Conservation (phyloP, 2,329 filamentous ascomycete species). For the Beauveria sp. region DNA sequence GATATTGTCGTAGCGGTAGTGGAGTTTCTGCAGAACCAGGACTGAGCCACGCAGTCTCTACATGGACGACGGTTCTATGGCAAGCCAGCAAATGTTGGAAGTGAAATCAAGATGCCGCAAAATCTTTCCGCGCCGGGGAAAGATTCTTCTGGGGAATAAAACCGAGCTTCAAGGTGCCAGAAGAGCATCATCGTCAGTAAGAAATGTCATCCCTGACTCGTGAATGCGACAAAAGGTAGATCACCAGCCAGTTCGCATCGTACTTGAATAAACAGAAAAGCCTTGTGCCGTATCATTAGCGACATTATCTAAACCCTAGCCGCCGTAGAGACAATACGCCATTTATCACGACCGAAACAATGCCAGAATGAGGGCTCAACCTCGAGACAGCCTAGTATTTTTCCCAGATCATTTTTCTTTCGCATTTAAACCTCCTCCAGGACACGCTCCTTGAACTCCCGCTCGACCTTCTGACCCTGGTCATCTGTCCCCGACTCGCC, state of each 20-base stretch:
- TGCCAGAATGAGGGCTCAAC: conserved; percentile 21
- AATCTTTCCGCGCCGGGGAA: not conserved
- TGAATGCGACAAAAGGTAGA: too few relatives aligned
- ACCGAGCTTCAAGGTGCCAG: too few relatives aligned
- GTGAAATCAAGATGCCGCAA: too few relatives aligned
- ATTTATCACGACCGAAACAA: conserved; percentile 37
- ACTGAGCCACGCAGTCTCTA: conserved; percentile 27
- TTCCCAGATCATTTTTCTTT: conserved; percentile 11
- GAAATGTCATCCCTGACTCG: too few relatives aligned
- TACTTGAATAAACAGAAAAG: conserved; percentile 7
- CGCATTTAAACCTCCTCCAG: conserved; percentile 80
- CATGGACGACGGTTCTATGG: not conserved
- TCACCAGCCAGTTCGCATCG: not conserved
- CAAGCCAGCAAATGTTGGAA: not conserved
- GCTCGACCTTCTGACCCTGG: conserved; percentile 95
- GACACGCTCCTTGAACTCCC: conserved; percentile 98
- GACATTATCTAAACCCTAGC: conserved; percentile 33
- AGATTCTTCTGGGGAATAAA: not conserved
- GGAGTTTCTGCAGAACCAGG: conserved; percentile 48
- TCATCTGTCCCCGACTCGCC: conserved; percentile 96
- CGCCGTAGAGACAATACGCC: conserved; percentile 37
- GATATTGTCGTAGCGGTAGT: conserved; percentile 43
- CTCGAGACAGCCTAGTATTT: conserved; percentile 7
- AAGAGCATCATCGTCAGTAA: too few relatives aligned
- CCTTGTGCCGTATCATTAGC: conserved; percentile 29